These are phyloP conservation scores for Globisporangium yorkense DNA, from an alignment of 352 stramenopile genomes.

Conservation along the genomic window DNA sequence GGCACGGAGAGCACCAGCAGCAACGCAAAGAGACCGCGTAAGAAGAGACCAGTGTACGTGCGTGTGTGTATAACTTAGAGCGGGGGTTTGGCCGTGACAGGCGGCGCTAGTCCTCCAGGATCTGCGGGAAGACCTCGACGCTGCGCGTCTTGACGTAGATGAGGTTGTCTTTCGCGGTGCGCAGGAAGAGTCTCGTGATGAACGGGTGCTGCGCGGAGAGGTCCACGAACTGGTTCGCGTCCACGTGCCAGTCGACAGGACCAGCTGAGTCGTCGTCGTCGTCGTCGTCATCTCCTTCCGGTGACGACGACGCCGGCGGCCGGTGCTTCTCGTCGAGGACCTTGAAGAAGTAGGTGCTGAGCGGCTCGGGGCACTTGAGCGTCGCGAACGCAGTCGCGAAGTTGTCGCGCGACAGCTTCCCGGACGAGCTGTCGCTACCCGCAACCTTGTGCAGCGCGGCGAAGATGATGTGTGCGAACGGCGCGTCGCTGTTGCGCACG, in stretches of 20 bases:
- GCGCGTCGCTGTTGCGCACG: conserved; percentile 43
- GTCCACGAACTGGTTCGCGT: conserved; percentile 32
- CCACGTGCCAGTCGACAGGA: conserved; percentile 25
- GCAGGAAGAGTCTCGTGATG: conserved; percentile 57
- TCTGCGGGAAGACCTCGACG: conserved; percentile 42
- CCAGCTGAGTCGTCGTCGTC: background rate
- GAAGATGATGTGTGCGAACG: conserved; percentile 66
- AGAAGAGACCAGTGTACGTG: conserved; percentile 6
- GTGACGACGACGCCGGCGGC: conserved; percentile 9
- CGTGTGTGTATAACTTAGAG: conserved; percentile 5
- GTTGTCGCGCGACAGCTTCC: conserved; percentile 17
- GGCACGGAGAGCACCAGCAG: background rate
- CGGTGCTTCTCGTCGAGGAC: conserved; percentile 32
- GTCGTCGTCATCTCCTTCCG: background rate
- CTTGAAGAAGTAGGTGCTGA: conserved; percentile 60
- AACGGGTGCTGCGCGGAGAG: conserved; percentile 59
- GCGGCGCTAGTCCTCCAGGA: conserved; percentile 30
- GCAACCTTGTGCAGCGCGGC: conserved; percentile 45
- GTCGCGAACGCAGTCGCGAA: conserved; percentile 48
- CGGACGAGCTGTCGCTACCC: conserved; percentile 9
- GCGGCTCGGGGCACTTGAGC: conserved; percentile 50
- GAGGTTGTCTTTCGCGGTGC: conserved; percentile 58
- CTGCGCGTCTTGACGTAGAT: conserved; percentile 39
- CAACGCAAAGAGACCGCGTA: background rate
- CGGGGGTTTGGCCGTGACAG: background rate